A percentile compares a stretch with the other conserved stretches of the same genome.
phyloP scores from a whole-genome alignment of 805 yeast genomes.

The Zygosaccharomyces kombuchaensis region DNA sequence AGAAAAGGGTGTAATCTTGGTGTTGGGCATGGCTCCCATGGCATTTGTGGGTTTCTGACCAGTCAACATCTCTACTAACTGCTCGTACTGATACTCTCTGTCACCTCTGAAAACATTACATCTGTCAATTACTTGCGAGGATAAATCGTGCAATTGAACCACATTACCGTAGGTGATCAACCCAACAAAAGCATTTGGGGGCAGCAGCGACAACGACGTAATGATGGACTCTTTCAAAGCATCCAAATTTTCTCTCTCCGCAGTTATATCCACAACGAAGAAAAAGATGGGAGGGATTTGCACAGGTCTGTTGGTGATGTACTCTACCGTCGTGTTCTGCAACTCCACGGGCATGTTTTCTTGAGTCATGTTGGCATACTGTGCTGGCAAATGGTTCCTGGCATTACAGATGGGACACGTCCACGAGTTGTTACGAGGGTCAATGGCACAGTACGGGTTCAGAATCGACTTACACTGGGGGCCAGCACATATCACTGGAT shows the following conservation, averaged over 20 bases:
- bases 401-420: conserved; percentile 76
- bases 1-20: conserved; percentile 40
- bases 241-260: conserved; percentile 80
- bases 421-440: conserved; percentile 74
- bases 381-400: conserved; percentile 77
- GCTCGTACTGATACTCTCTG: conserved; percentile 63
- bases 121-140: conserved; percentile 62
- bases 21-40: conserved; percentile 28
- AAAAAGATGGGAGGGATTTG: conserved; percentile 81
- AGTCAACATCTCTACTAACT: conserved; percentile 59
- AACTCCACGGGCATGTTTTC: conserved; percentile 81
- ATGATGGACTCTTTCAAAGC: conserved; percentile 79
- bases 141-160: conserved; percentile 83
- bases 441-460: conserved; percentile 83
- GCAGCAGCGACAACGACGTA: conserved; percentile 70
- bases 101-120: conserved; percentile 85
- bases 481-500: conserved; percentile 74
- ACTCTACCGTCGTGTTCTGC: conserved; percentile 74
- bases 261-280: conserved; percentile 83
- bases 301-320: conserved; percentile 74
- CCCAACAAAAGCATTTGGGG: conserved; percentile 87
- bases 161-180: conserved; percentile 81
- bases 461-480: conserved; percentile 77
- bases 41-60: conserved; percentile 45
- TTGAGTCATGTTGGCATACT: conserved; percentile 69